These are phyloP conservation scores for Diaporthe sp. DNA, from an alignment of 2,329 filamentous ascomycete genomes.

Conservation along the genomic window DNA sequence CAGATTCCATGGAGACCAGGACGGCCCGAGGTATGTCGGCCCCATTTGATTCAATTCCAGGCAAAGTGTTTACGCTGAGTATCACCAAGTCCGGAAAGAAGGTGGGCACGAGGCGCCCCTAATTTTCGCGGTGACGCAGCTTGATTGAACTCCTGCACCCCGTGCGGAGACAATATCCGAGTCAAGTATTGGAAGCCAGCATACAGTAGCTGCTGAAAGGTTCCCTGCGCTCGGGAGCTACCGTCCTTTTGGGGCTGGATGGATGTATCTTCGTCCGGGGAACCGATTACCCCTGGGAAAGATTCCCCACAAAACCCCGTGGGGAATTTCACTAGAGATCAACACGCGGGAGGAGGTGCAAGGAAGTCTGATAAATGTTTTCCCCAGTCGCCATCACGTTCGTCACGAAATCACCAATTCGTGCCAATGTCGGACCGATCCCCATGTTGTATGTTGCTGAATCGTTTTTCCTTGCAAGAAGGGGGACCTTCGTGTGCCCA, in stretches of 20 bases:
- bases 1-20: not conserved
- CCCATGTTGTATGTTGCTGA: not conserved
- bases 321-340: not conserved
- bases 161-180: constrained; percentile 12
- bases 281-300: not conserved
- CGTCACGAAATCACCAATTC: not conserved
- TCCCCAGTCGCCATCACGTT: not conserved
- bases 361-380: constrained; percentile 17
- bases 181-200: not conserved
- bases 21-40: not conserved
- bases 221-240: not conserved
- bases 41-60: not conserved
- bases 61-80: constrained; percentile 11
- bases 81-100: not conserved
- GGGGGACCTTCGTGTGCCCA: not conserved
- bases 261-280: constrained; percentile 5
- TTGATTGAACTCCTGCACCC: not conserved
- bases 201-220: not conserved
- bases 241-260: not conserved
- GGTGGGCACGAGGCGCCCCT: constrained; percentile 11
- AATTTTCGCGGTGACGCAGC: not conserved
- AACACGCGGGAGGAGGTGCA: not conserved
- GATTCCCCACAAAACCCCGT: constrained; percentile 7
- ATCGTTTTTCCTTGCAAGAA: not conserved
- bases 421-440: constrained; percentile 2